phyloP scores from a whole-genome alignment of 202 grass and related monocot species.

The Carex arenaria region DNA sequence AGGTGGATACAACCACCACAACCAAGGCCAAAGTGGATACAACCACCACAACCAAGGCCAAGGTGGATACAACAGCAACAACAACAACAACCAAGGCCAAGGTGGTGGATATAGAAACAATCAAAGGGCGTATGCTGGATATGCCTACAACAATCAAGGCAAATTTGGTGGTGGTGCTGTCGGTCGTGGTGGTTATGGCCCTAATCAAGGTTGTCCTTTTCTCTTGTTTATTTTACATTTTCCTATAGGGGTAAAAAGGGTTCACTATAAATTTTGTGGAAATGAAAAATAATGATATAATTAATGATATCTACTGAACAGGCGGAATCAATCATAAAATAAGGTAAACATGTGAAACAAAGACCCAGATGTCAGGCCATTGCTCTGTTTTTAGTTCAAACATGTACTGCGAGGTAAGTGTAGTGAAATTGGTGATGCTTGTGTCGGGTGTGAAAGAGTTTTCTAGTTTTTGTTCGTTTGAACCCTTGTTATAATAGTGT shows the following conservation, averaged over 20 bases:
- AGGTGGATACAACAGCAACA: conserved; percentile 41
- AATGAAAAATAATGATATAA: neutral
- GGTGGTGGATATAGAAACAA: conserved; percentile 56
- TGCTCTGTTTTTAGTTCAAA: neutral
- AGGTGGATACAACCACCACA: conserved; percentile 25
- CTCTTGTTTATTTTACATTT: conserved; percentile 9
- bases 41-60: no score
- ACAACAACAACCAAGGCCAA: conserved; percentile 38
- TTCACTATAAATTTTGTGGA: neutral
- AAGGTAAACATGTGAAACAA: neutral
- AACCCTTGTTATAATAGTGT: neutral
- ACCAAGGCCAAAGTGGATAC: conserved; percentile 34
- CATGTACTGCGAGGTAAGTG: neutral
- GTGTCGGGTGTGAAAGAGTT: neutral
- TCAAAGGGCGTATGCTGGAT: conserved; percentile 48
- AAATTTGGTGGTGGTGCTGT: conserved; percentile 33
- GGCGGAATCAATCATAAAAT: neutral
- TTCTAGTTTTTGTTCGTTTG: neutral
- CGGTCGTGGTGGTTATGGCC: conserved; percentile 11
- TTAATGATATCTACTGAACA: neutral
- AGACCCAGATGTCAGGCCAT: neutral
- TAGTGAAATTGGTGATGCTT: neutral
- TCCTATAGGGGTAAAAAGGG: conserved; percentile 14
- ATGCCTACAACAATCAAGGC: conserved; percentile 66
- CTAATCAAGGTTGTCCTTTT: conserved; percentile 47